phyloP scores from a whole-genome alignment of 2,329 filamentous ascomycete species.

The Rhexocercosporidium sp. region DNA sequence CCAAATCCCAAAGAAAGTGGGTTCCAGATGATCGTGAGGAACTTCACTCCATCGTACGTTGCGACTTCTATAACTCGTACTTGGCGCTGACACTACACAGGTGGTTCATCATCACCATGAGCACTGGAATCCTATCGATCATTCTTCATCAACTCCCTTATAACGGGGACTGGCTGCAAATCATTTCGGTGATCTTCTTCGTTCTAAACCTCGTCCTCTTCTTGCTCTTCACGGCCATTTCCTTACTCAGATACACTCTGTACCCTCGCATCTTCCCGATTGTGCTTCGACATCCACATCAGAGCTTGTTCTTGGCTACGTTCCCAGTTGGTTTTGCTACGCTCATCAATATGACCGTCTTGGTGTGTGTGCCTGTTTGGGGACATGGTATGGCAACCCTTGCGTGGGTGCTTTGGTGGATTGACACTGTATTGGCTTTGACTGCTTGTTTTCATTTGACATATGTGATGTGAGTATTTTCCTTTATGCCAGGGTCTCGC shows the following conservation, averaged over 20 bases:
- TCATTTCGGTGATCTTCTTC: not conserved
- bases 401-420: conserved; percentile 62
- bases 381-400: conserved; percentile 54
- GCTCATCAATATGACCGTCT: conserved; percentile 66
- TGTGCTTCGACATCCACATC: not conserved
- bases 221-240: not conserved
- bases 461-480: conserved; percentile 54
- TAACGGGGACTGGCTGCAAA: not conserved
- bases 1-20: not conserved
- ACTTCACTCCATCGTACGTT: conserved; percentile 59
- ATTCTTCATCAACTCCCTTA: not conserved
- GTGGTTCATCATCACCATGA: conserved; percentile 4
- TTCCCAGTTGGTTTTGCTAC: conserved; percentile 72
- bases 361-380: conserved; percentile 63
- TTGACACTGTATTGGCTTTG: conserved; percentile 57
- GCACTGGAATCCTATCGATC: not conserved
- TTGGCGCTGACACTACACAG: not conserved
- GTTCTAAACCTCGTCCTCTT: not conserved
- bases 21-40: conserved; percentile 48
- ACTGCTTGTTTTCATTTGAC: conserved; percentile 57
- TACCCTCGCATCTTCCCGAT: not conserved
- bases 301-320: conserved; percentile 62
- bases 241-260: not conserved
- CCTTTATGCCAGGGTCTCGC: no score
- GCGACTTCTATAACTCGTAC: conserved; percentile 40